phyloP scores from a whole-genome alignment of 2,329 filamentous ascomycete genomes.

The Byssochlamys sp. region DNA sequence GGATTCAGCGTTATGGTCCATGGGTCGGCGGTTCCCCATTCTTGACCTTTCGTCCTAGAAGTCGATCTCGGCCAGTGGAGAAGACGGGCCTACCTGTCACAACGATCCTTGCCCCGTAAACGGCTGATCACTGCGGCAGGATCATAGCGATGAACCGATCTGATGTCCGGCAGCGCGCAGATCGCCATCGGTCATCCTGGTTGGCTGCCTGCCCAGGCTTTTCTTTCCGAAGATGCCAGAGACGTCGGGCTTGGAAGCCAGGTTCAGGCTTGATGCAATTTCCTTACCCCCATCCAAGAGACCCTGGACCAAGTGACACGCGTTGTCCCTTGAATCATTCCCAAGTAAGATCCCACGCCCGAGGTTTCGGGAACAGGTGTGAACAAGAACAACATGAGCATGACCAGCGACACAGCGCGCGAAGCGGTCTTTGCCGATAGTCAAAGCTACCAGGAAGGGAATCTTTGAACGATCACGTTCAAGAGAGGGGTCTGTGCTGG shows the following conservation, averaged over 20 bases:
- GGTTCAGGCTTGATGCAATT: background rate
- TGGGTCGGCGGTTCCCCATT: background rate
- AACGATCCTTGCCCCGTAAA: conserved; percentile 26
- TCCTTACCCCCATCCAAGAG: background rate
- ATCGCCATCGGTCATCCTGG: background rate
- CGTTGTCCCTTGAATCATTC: conserved; percentile 3
- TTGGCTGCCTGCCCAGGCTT: background rate
- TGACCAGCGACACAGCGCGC: background rate
- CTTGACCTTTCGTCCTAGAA: background rate
- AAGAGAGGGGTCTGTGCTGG: conserved; percentile 7
- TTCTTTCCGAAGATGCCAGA: background rate
- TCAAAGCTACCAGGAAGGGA: conserved; percentile 8
- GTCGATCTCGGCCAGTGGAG: background rate
- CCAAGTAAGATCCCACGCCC: conserved; percentile 6
- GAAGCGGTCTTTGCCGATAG: conserved; percentile 7
- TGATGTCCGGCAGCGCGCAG: conserved; percentile 6
- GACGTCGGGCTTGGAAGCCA: conserved; percentile 9
- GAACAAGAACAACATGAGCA: background rate
- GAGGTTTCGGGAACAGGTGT: conserved; percentile 12
- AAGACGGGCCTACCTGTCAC: conserved; percentile 21
- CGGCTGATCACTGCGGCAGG: conserved; percentile 27
- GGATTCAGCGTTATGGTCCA: background rate
- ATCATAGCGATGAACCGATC: conserved; percentile 21
- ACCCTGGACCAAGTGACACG: background rate
- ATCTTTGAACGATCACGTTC: conserved; percentile 12